Conservation (phyloP, 305 asterid species). For the Striga hermonthica region DNA sequence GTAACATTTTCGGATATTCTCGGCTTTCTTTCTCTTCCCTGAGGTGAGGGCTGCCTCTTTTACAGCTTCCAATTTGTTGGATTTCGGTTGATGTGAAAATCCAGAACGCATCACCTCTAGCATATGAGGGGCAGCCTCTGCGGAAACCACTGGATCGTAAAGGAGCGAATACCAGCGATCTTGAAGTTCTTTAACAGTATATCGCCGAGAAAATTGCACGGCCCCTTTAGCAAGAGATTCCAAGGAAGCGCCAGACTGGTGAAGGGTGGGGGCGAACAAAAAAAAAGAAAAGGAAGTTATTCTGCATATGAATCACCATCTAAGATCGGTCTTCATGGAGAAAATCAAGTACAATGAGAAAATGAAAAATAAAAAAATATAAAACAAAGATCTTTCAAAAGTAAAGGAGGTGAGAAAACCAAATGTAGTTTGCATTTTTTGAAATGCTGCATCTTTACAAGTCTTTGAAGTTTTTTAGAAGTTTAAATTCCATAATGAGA, state of each 20-base stretch:
- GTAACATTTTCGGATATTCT: slow-evolving; percentile 50
- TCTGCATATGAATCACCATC: not conserved
- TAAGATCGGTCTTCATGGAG: too few species aligned
- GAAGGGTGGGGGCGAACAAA: too few species aligned
- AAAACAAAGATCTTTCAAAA: slow-evolving; percentile 5
- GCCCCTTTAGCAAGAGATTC: slow-evolving; percentile 88
- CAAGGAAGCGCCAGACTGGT: slow-evolving; percentile 83
- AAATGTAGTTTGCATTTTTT: not conserved
- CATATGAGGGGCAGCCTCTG: slow-evolving; percentile 54
- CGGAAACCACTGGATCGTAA: slow-evolving; percentile 60
- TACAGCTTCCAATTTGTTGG: slow-evolving; percentile 38
- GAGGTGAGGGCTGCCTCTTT: slow-evolving; percentile 37
- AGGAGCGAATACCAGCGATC: slow-evolving; percentile 77
- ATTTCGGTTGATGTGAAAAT: slow-evolving; percentile 36
- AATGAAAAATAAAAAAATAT: slow-evolving; percentile 11
- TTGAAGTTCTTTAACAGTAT: slow-evolving; percentile 54
- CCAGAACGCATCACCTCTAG: slow-evolving; percentile 42
- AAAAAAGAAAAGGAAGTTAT: too few species aligned
- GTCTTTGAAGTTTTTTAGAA: not conserved
- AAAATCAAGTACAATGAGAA: too few species aligned
- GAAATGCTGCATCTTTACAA: not conserved
- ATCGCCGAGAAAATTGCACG: slow-evolving; percentile 66
- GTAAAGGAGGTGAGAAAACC: not conserved
- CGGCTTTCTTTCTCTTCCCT: slow-evolving; percentile 58
- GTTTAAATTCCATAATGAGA: not conserved